Base-by-base conservation (phyloP, 352 stramenopile genomes). In the Globisporangium nodosum region DNA sequence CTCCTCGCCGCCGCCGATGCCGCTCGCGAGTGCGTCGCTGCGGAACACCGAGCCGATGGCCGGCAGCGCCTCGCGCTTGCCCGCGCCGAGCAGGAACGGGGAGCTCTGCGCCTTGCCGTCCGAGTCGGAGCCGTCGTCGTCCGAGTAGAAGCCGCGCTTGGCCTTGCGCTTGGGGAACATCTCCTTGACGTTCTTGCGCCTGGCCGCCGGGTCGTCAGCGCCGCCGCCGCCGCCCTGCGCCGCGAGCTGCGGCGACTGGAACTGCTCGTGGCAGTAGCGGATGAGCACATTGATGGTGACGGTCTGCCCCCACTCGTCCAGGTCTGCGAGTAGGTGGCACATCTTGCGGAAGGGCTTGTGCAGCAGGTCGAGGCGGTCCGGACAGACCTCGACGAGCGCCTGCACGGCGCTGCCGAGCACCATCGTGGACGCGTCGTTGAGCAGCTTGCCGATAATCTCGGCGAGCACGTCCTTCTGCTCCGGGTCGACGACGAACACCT, bases 231-330 rank as follows among this genome's bases (percentile, higher is more conserved):
- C 65, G 24, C 73, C 69, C 21, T 85, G 65, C 20, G 58, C 57
- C 20, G 74, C 42, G 13, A 70, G 52, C 31, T 87, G 68, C 0
- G 96, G 96, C 63, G 94, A 87, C 61, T 92, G 84, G 68, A 99
- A 99, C 68, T 98, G 96, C 39, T 84, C 87, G 49, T 97, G 79
- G 63, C 92, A 97, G 82, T 99, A 99, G n/a, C 96, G 70, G 39
- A 89, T 88, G 45, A 99, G 79, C 52, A 97, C 78, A 61, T 98
- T 88, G 27, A 99, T 78, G 11, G 77, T 84, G n/a, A 97, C 78
- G 35, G 98, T 96, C 67, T 99, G 97, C 7, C 92, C 93, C 97
- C 97, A 99, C 70, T 99, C 97, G 78, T 99, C 97, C 58, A 99
- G 96, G 74, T 99, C 97, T 0, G 96, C 97, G 20, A 99, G 72